phyloP scores from a whole-genome alignment of 345 rosid genomes.

The Viola odorata region DNA sequence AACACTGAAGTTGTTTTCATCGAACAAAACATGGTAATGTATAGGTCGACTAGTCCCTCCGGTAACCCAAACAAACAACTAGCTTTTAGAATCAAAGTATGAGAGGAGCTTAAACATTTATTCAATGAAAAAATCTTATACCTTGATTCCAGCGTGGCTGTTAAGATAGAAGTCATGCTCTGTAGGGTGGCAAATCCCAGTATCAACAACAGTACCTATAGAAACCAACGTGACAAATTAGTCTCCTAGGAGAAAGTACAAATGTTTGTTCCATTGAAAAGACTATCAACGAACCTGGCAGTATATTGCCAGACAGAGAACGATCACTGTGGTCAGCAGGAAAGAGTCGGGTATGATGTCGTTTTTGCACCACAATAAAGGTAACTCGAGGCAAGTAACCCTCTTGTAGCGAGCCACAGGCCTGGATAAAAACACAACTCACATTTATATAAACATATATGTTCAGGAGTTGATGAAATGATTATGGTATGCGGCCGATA shows the following conservation, averaged over 20 bases:
- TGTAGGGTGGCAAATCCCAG: conserved; percentile 56
- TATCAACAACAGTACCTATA: conserved; percentile 81
- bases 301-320: conserved; percentile 43
- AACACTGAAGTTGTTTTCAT: conserved; percentile 55
- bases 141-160: conserved; percentile 85
- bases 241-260: not conserved
- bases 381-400: conserved; percentile 54
- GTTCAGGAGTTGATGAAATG: no score
- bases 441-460: not conserved
- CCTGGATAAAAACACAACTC: conserved; percentile 28
- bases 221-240: not conserved
- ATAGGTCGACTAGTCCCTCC: conserved; percentile 80
- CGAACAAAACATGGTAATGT: conserved; percentile 70
- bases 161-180: conserved; percentile 73
- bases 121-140: not conserved
- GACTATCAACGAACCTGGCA: conserved; percentile 41
- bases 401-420: conserved; percentile 51
- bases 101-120: not conserved
- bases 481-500: no score
- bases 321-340: conserved; percentile 39
- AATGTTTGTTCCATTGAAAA: not conserved
- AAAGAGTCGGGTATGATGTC: conserved; percentile 77
- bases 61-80: not conserved
- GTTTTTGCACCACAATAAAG: conserved; percentile 68
- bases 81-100: not conserved